These are phyloP conservation scores for Aspergillus spinulosporus DNA, from an alignment of 2,329 filamentous ascomycete species.

Conservation along the genomic window DNA sequence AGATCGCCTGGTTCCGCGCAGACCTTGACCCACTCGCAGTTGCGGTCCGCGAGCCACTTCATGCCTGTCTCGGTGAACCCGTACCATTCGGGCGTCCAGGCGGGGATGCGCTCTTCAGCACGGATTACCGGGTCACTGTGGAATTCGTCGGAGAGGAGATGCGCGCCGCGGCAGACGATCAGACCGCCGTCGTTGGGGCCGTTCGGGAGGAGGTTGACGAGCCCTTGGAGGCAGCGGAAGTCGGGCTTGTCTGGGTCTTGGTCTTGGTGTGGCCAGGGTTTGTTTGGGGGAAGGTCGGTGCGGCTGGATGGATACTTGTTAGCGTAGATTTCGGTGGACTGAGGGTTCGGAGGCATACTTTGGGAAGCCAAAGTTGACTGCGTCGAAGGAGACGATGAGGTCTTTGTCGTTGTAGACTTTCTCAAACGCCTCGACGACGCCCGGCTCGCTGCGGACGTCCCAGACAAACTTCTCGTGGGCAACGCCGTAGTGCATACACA, in stretches of 20 bases:
- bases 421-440: conserved; percentile 49
- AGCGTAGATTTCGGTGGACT: background rate
- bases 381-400: conserved; percentile 53
- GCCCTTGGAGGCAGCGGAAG: conserved; percentile 53
- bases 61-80: conserved; percentile 33
- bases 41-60: conserved; percentile 36
- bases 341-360: conserved; percentile 26
- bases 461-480: conserved; percentile 53
- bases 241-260: conserved; percentile 48
- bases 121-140: conserved; percentile 27
- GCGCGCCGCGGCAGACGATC: conserved; percentile 36
- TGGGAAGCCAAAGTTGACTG: conserved; percentile 48
- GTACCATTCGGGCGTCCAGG: conserved; percentile 34
- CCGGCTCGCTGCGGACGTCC: conserved; percentile 51
- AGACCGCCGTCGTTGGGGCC: conserved; percentile 43
- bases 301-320: background rate
- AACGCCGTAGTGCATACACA: conserved; percentile 50
- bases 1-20: conserved; percentile 48
- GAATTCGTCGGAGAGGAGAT: conserved; percentile 35
- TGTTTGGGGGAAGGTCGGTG: conserved; percentile 28
- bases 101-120: conserved; percentile 28
- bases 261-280: conserved; percentile 51
- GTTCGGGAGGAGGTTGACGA: conserved; percentile 47
- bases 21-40: conserved; percentile 37
- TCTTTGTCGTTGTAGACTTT: conserved; percentile 51